Evolutionary conservation across 768 basidiomycete species (phyloP).

Genomic region (Boletus coccyginus): DNA sequence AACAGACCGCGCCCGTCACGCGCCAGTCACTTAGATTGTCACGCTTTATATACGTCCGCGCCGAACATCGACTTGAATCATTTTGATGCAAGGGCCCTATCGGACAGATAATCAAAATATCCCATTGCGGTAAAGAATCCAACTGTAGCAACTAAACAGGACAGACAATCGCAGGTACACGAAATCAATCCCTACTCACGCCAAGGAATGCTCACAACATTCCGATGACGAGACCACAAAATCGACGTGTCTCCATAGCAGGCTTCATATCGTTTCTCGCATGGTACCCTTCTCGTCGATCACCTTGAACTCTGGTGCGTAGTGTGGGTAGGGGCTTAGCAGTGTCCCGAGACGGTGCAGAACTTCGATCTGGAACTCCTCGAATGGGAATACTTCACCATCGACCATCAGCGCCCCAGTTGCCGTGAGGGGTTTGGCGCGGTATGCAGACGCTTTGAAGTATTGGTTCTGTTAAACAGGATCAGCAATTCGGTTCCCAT

Average conservation of each 20-base stretch:
- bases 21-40: constrained; percentile 24
- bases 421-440: constrained; percentile 56
- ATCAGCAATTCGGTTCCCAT: constrained; percentile 6
- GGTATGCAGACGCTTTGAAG: constrained; percentile 71
- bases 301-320: constrained; percentile 51
- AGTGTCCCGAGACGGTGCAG: constrained; percentile 64
- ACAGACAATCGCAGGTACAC: not conserved
- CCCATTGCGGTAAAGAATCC: not conserved
- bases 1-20: constrained; percentile 37
- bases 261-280: constrained; percentile 7
- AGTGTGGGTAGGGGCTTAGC: constrained; percentile 54
- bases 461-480: constrained; percentile 53
- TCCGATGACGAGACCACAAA: not conserved
- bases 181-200: not conserved
- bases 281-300: constrained; percentile 25
- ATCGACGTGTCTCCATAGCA: not conserved
- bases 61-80: not conserved
- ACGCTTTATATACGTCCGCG: constrained; percentile 13
- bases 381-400: constrained; percentile 73
- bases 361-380: constrained; percentile 75
- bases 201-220: not conserved
- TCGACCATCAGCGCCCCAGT: constrained; percentile 68
- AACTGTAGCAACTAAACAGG: not conserved
- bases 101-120: not conserved
- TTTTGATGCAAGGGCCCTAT: no score